Base-by-base conservation (phyloP, 2,329 filamentous ascomycete genomes). In the Penicillium sp. region DNA sequence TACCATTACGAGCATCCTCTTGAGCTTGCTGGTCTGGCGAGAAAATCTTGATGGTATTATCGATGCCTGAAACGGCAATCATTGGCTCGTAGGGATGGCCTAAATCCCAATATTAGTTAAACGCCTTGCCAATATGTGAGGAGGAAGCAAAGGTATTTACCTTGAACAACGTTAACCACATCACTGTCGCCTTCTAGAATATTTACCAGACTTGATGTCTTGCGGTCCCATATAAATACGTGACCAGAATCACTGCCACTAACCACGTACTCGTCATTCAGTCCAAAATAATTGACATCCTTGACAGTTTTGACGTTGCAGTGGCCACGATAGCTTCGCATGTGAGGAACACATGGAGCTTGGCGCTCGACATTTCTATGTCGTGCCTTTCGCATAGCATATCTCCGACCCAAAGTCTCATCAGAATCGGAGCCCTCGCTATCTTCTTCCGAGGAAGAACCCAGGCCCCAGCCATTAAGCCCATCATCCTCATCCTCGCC, bases 251-350 rank as follows among this genome's bases (percentile, higher is more conserved):
- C 86, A 55, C 82, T 85, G 6, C 85, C 85, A 53, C 81, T 85
- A 10, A 88, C 84, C 10, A 88, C 83, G 58, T 87, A 88, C 64
- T 88, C 84, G 61, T 88, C 86, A 55, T 86, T 74, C 35, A 86
- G 70, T 0, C 85, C 85, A 58, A 84, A 87, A 70, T 82, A 88
- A 57, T 87, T 87, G 56, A 87, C 83, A 63, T 88, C 85, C 62
- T 88, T 88, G 61, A 88, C 84, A 1, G 84, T 87, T 59, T 83
- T 80, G 48, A 85, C 78, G 60, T 87, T 87, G 72, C 85, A 87
- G 67, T 88, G 85, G 2, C 85, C 85, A 3, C 76, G 75, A 65
- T 86, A 88, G 18, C 78, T 69, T 36, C 79, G 79, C 2, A 79
- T 84, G 59, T 85, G 81, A 2, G 81, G 73, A 16, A 74, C 77